These are phyloP conservation scores for Metschnikowia hibisci DNA, from an alignment of 805 yeast genomes.

Conservation along the genomic window DNA sequence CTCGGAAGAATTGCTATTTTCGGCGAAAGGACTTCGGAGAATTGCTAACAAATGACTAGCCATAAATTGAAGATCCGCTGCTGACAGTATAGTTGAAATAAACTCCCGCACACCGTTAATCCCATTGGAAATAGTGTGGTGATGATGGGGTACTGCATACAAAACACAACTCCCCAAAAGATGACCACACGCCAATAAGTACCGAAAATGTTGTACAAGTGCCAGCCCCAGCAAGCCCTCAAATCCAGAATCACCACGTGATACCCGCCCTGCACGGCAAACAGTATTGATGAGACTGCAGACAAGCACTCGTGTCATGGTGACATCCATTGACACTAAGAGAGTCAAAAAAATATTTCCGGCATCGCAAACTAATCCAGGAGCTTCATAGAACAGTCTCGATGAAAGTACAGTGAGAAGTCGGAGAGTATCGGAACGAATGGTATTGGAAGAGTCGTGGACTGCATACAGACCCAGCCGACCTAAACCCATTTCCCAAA, in stretches of 20 bases:
- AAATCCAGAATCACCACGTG: slow-evolving; percentile 44
- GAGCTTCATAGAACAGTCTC: slow-evolving; percentile 50
- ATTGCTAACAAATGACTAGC: slow-evolving; percentile 46
- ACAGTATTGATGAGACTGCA: slow-evolving; percentile 68
- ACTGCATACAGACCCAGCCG: slow-evolving; percentile 26
- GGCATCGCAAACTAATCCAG: slow-evolving; percentile 33
- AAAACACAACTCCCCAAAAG: slow-evolving; percentile 56
- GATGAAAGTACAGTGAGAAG: slow-evolving; percentile 61
- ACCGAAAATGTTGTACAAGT: slow-evolving; percentile 41
- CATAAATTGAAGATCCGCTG: slow-evolving; percentile 50
- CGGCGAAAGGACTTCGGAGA: slow-evolving; percentile 9
- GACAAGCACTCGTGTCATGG: slow-evolving; percentile 47
- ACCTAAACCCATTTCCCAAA: slow-evolving; percentile 87
- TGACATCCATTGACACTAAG: slow-evolving; percentile 48
- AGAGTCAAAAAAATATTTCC: slow-evolving; percentile 64
- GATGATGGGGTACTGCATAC: slow-evolving; percentile 53
- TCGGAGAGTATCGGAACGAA: slow-evolving; percentile 64
- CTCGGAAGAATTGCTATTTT: not conserved
- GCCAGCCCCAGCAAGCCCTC: slow-evolving; percentile 25
- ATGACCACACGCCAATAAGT: slow-evolving; percentile 57
- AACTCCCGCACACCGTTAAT: slow-evolving; percentile 45
- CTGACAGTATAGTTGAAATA: slow-evolving; percentile 51
- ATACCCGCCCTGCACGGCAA: slow-evolving; percentile 46
- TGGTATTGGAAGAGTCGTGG: slow-evolving; percentile 46
- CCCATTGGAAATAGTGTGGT: slow-evolving; percentile 7